Percentiles rank a stretch among this genome's conserved stretches.
These are phyloP conservation scores for Diplosphaera chodatii DNA, from an alignment of 139 green algal genomes.

Conservation along the genomic window DNA sequence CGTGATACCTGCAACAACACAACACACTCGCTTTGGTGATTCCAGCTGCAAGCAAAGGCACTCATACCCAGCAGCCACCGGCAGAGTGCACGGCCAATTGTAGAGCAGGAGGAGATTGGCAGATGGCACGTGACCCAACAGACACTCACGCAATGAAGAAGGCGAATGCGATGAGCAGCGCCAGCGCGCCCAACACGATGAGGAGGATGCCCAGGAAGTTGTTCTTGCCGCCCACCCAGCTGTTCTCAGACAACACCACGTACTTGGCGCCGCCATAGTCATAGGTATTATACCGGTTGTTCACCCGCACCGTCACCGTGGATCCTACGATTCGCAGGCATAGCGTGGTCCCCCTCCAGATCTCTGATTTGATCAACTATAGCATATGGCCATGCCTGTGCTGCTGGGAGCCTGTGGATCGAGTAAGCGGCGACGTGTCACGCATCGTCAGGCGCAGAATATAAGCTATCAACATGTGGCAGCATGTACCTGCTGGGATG, in stretches of 20 bases:
- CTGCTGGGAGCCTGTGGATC: too few relatives aligned
- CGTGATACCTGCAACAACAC: slow-evolving; percentile 3
- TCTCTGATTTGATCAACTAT: too few relatives aligned
- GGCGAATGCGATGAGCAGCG: slow-evolving; percentile 20
- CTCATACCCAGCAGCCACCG: too few relatives aligned
- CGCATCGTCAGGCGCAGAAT: neutral
- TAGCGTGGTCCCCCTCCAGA: too few relatives aligned
- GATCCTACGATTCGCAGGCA: slow-evolving; percentile 17
- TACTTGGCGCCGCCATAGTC: slow-evolving; percentile 48
- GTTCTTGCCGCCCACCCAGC: slow-evolving; percentile 76
- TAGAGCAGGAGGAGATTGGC: too few relatives aligned
- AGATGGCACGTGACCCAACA: neutral
- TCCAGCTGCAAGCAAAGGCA: too few relatives aligned
- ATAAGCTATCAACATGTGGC: neutral
- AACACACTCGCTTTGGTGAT: neutral
- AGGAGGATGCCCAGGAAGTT: slow-evolving; percentile 57
- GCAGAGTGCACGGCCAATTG: too few relatives aligned
- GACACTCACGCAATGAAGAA: slow-evolving; percentile 26
- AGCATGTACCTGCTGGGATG: slow-evolving; percentile 31
- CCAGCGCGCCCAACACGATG: slow-evolving; percentile 38
- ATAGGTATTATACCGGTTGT: slow-evolving; percentile 80
- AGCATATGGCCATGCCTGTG: too few relatives aligned
- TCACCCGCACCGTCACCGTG: slow-evolving; percentile 36
- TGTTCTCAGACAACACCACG: slow-evolving; percentile 55
- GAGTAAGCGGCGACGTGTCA: too few relatives aligned